Conservation (phyloP, 2,329 filamentous ascomycete species). For the Aspergillus tamarii region DNA sequence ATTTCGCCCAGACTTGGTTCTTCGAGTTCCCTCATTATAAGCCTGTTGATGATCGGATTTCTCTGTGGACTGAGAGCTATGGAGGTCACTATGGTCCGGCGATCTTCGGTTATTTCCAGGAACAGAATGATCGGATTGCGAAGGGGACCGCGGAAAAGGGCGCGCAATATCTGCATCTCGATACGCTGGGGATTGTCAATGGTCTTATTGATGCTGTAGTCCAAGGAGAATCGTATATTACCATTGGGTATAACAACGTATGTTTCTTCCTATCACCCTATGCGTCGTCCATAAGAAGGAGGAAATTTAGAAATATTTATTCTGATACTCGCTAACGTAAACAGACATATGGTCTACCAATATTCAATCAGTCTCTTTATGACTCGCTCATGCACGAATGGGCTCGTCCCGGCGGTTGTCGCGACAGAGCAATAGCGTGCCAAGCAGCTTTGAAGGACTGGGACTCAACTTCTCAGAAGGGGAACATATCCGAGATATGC, state of each 20-base stretch:
- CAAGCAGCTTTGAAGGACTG: slow-evolving; percentile 56
- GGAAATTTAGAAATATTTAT: slow-evolving; percentile 32
- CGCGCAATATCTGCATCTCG: slow-evolving; percentile 45
- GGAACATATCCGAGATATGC: background rate
- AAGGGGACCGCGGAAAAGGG: slow-evolving; percentile 33
- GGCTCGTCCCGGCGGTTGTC: slow-evolving; percentile 54
- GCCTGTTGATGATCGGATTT: slow-evolving; percentile 56
- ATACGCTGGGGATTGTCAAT: slow-evolving; percentile 61
- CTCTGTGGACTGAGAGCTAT: slow-evolving; percentile 51
- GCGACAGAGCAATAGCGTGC: slow-evolving; percentile 57
- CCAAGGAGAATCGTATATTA: slow-evolving; percentile 30
- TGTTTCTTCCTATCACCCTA: too few species aligned
- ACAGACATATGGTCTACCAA: slow-evolving; percentile 61
- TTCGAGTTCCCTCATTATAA: slow-evolving; percentile 66
- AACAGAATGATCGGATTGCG: slow-evolving; percentile 46
- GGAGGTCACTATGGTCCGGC: slow-evolving; percentile 50
- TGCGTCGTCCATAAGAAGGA: background rate
- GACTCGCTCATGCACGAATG: slow-evolving; percentile 49
- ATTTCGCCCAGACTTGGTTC: slow-evolving; percentile 65
- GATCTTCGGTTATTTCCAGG: slow-evolving; percentile 44
- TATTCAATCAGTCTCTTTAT: slow-evolving; percentile 53
- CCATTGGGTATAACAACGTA: background rate
- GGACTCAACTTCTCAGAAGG: slow-evolving; percentile 17
- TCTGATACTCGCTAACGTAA: slow-evolving; percentile 52
- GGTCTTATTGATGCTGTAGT: slow-evolving; percentile 58